Evolutionary conservation across 2,329 filamentous ascomycete genomes (phyloP).

Genomic region (Diaporthe ampelina): DNA sequence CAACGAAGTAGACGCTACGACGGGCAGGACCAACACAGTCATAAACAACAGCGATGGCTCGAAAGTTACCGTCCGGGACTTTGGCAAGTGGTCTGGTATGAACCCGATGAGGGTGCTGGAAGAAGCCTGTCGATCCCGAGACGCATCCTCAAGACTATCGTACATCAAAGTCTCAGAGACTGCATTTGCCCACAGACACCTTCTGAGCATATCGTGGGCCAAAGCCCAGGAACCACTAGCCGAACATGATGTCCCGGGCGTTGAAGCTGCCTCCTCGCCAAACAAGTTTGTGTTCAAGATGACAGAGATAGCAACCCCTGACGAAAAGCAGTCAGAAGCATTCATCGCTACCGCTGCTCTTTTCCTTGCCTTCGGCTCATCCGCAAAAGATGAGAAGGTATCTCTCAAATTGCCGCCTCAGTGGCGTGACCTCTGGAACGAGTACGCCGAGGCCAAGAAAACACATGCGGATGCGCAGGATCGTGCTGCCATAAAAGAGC

Average conservation of each 20-base stretch:
- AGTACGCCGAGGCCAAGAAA: conserved; percentile 80
- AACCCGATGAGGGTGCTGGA: conserved; percentile 83
- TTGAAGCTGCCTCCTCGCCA: conserved; percentile 62
- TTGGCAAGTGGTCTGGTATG: conserved; percentile 85
- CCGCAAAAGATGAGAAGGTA: conserved; percentile 87
- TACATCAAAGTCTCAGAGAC: conserved; percentile 81
- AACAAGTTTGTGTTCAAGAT: conserved; percentile 79
- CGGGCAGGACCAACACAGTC: conserved; percentile 70
- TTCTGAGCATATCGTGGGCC: conserved; percentile 82
- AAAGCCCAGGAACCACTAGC: conserved; percentile 72
- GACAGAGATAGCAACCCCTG: conserved; percentile 79
- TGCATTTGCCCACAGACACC: conserved; percentile 81
- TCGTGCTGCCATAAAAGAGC: conserved; percentile 74
- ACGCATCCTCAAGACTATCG: conserved; percentile 75
- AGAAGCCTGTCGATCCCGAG: conserved; percentile 87
- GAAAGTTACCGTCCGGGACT: conserved; percentile 79
- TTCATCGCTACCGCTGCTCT: conserved; percentile 86
- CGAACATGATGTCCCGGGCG: conserved; percentile 55
- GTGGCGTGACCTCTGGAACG: conserved; percentile 89
- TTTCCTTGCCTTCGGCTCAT: conserved; percentile 84
- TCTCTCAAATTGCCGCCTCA: conserved; percentile 81
- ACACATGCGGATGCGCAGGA: conserved; percentile 78
- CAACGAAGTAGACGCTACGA: conserved; percentile 69
- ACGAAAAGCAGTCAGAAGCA: conserved; percentile 85
- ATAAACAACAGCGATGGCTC: conserved; percentile 66